Base-by-base conservation (phyloP, 2,329 filamentous ascomycete genomes). In the Venturia oleaginea region DNA sequence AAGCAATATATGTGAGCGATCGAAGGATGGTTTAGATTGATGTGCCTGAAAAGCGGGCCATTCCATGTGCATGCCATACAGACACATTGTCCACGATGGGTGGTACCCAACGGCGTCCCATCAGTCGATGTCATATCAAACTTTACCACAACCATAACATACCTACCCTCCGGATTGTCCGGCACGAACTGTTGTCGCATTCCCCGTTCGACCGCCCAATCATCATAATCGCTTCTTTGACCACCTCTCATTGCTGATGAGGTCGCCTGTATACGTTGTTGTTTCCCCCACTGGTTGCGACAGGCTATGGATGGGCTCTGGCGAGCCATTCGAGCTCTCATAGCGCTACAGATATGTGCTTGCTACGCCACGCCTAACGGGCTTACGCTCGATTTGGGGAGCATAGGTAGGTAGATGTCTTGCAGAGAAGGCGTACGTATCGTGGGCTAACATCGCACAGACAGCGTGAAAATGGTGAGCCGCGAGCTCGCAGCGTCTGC, bases 291-390 rank as follows among this genome's bases (percentile, higher is more conserved):
- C 34, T 37, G 59, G 30, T 40, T 32, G 59, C 34, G 34, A 40
- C 34, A 60, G 59, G 59, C 22, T 42, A 60, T 60, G 59, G 59
- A 60, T 43, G 40, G 34, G 37, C 40, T 60, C 40, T 43, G 34
- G 59, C 59, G 59, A 60, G 59, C 59, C 59, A 40, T 60, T 60
- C 59, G 59, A 60, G 40, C 59, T 24, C 40, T 60, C 62, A 40
- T 54, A 55, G 46, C 32, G n/a, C 34, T 63, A 22, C 51, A 63
- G 6, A 15, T 57, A 38, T 63, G 34, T 55, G 11, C 51, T 24
- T 51, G 34, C n/a, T 54, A 24, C 27, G 38, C 30, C 32, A n/a
- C 51, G 19, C 30, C 51, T 15, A 27, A 57, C 27, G 62, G 42
- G 24, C 62, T 63, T 15, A 40, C 46, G 4, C 22, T 63, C 17